phyloP scores from a whole-genome alignment of 1,284 basidiomycete species.

The Ganoderma multipileum region DNA sequence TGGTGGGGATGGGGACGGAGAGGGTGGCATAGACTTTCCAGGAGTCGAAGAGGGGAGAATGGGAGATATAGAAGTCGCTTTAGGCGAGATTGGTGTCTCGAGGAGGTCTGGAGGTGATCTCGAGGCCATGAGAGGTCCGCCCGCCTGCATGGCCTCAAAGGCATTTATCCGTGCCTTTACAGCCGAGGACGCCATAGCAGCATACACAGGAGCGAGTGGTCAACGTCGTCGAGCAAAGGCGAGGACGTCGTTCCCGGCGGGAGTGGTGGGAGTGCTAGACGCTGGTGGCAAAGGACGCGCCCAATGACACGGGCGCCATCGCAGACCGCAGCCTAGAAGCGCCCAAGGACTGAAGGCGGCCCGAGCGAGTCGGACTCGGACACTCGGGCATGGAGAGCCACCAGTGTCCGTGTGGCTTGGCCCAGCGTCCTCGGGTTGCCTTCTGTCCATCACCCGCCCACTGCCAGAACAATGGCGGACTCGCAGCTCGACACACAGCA shows the following conservation, averaged over 20 bases:
- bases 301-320: not conserved
- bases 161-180: conserved; percentile 65
- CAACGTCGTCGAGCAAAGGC: not conserved
- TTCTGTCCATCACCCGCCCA: conserved; percentile 9
- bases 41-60: conserved; percentile 40
- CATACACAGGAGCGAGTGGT: not conserved
- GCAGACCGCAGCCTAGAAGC: not conserved
- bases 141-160: conserved; percentile 49
- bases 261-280: not conserved
- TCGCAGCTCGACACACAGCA: conserved; percentile 37
- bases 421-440: conserved; percentile 5
- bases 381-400: not conserved
- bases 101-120: conserved; percentile 44
- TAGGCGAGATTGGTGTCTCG: conserved; percentile 55
- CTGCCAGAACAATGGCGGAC: conserved; percentile 19
- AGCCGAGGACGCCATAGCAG: conserved; percentile 57
- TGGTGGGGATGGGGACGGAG: conserved; percentile 61
- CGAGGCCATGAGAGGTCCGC: conserved; percentile 21
- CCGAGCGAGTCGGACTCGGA: not conserved
- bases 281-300: conserved; percentile 5
- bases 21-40: conserved; percentile 37
- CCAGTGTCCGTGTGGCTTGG: not conserved
- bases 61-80: conserved; percentile 38
- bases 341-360: not conserved
- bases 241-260: conserved; percentile 4